A percentile compares a stretch with the other conserved stretches of the same genome.
These are phyloP conservation scores for Zoysia pacifica DNA, from an alignment of 176 grass and related monocot species.

Conservation along the genomic window DNA sequence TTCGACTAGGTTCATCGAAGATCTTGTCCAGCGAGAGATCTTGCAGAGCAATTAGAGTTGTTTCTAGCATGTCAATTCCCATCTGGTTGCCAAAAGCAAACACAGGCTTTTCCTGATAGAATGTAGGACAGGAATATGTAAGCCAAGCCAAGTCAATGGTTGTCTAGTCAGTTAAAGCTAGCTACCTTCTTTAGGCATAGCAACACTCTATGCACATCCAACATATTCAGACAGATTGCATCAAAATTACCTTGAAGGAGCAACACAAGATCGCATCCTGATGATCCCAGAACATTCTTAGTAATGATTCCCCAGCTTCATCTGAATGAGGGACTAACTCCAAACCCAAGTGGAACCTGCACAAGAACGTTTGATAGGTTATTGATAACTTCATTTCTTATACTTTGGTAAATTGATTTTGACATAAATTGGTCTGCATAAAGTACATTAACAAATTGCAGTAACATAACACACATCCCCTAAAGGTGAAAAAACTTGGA, in stretches of 20 bases:
- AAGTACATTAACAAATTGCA: not conserved
- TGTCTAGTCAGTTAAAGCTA: not conserved
- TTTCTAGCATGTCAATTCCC: conserved; percentile 98
- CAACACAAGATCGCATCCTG: conserved; percentile 92
- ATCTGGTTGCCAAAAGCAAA: conserved; percentile 96
- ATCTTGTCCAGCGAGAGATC: conserved; percentile 95
- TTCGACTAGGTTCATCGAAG: conserved; percentile 75
- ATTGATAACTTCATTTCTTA: too few species aligned
- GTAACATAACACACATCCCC: not conserved
- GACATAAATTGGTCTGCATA: not conserved
- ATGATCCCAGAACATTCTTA: conserved; percentile 94
- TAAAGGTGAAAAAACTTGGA: not conserved
- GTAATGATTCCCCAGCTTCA: conserved; percentile 66
- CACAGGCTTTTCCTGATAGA: conserved; percentile 68
- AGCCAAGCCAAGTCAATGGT: conserved; percentile 16
- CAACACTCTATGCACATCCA: not conserved
- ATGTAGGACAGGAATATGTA: conserved; percentile 10
- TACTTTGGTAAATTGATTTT: not conserved
- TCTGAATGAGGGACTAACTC: conserved; percentile 69
- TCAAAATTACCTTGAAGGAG: conserved; percentile 68
- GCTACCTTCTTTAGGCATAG: conserved; percentile 1
- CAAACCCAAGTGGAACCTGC: conserved; percentile 76
- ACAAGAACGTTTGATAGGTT: conserved; percentile 12
- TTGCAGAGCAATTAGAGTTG: conserved; percentile 86
- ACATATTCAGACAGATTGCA: not conserved